Percentiles rank a stretch among this genome's conserved stretches.
Evolutionary conservation across 345 rosid species (phyloP).

Genomic region (Stellera chamaejasme): DNA sequence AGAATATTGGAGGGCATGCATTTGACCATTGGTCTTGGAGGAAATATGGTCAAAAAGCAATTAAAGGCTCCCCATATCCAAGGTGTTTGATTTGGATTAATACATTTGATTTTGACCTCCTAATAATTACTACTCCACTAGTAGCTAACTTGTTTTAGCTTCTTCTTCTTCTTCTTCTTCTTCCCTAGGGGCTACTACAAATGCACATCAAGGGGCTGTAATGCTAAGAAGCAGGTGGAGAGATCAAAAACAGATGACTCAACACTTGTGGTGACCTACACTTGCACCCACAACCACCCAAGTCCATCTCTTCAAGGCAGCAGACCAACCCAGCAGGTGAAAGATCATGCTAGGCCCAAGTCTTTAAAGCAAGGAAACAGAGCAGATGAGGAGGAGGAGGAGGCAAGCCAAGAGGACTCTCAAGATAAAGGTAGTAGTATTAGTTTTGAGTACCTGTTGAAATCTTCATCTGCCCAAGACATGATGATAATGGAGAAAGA

Average conservation of each 20-base stretch:
- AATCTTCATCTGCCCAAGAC: conserved; percentile 13
- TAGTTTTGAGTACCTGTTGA: too few species aligned
- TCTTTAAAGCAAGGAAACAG: conserved; percentile 14
- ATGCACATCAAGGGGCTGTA: conserved; percentile 70
- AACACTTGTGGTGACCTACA: conserved; percentile 52
- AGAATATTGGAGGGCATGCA: conserved; percentile 49
- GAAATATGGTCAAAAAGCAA: conserved; percentile 68
- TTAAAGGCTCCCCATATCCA: conserved; percentile 67
- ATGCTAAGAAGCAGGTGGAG: conserved; percentile 68
- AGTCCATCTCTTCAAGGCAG: conserved; percentile 22
- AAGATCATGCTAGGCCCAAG: conserved; percentile 8
- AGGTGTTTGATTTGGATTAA: conserved; percentile 22
- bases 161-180: not conserved
- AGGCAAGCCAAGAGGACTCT: conserved; percentile 9
- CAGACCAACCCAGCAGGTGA: conserved; percentile 9
- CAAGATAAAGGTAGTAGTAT: not conserved
- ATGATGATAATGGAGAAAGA: conserved; percentile 24
- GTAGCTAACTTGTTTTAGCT: not conserved
- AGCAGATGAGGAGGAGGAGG: too few species aligned
- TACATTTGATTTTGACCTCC: too few species aligned
- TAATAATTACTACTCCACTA: too few species aligned
- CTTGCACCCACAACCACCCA: conserved; percentile 61
- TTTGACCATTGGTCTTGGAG: conserved; percentile 79
- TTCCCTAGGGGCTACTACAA: conserved; percentile 54
- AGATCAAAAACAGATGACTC: conserved; percentile 65